Evolutionary conservation across 2,329 filamentous ascomycete genomes (phyloP).

Genomic region (Exophiala aquamarina): DNA sequence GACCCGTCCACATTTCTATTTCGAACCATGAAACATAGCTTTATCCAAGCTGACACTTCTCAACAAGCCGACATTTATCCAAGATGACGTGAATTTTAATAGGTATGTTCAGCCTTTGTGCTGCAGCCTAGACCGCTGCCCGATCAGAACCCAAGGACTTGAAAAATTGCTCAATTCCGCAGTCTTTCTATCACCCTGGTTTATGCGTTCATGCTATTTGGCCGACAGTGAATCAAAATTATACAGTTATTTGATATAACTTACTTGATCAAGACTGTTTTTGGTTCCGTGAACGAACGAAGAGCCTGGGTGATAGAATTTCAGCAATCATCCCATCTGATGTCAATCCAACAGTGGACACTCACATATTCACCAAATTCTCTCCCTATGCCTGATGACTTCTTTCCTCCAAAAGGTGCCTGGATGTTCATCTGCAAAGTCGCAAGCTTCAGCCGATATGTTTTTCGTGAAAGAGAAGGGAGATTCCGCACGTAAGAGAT

Average conservation of each 20-base stretch:
- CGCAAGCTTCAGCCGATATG: constrained; percentile 9
- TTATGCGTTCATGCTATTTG: no score
- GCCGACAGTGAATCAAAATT: background rate
- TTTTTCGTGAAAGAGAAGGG: background rate
- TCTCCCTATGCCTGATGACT: constrained; percentile 50
- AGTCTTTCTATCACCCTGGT: background rate
- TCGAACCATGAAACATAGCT: no score
- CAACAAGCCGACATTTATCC: no score
- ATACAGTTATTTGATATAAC: no score
- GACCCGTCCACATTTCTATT: no score
- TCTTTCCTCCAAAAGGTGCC: constrained; percentile 47
- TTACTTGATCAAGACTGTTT: constrained; percentile 12
- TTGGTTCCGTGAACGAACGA: constrained; percentile 6
- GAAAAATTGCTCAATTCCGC: no score
- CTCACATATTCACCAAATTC: constrained; percentile 50
- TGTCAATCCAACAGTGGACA: background rate
- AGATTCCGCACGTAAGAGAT: constrained; percentile 34
- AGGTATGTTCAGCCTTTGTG: no score
- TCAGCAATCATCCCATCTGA: background rate
- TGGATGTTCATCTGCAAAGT: constrained; percentile 46
- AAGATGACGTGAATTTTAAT: no score
- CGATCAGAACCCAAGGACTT: no score
- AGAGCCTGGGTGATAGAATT: no score
- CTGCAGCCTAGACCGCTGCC: no score
- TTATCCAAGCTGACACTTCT: no score